phyloP scores from a whole-genome alignment of 176 grass and related monocot species.

The Eleusine indica region DNA sequence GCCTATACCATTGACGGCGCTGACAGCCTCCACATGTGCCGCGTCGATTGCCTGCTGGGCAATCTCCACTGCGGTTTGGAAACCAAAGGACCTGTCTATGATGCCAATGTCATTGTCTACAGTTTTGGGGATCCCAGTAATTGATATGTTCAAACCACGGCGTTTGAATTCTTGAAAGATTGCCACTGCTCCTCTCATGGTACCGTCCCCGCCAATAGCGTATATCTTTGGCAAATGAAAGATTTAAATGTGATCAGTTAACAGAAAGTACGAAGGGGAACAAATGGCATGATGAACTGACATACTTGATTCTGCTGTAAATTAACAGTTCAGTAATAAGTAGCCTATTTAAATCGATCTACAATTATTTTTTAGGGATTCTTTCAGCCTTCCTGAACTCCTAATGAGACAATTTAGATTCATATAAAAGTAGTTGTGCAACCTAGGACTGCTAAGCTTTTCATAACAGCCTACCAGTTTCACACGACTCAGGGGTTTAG shows the following conservation, averaged over 20 bases:
- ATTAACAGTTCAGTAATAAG: neutral
- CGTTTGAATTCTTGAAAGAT: slow-evolving; percentile 71
- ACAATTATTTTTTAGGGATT: neutral
- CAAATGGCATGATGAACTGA: neutral
- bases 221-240: slow-evolving; percentile 57
- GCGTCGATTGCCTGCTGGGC: slow-evolving; percentile 81
- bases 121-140: slow-evolving; percentile 80
- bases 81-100: slow-evolving; percentile 93
- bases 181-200: slow-evolving; percentile 79
- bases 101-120: slow-evolving; percentile 99
- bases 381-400: neutral
- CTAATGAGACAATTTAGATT: neutral
- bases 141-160: slow-evolving; percentile 69
- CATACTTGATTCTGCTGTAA: neutral
- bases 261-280: neutral
- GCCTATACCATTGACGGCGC: slow-evolving; percentile 80
- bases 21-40: slow-evolving; percentile 84
- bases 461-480: neutral
- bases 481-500: neutral
- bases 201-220: slow-evolving; percentile 79
- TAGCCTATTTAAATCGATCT: neutral
- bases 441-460: neutral
- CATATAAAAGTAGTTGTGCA: neutral
- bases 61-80: slow-evolving; percentile 87
- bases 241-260: neutral